Base-by-base conservation (phyloP, 108 stramenopile genomes). In the Epithemia pelagica region DNA sequence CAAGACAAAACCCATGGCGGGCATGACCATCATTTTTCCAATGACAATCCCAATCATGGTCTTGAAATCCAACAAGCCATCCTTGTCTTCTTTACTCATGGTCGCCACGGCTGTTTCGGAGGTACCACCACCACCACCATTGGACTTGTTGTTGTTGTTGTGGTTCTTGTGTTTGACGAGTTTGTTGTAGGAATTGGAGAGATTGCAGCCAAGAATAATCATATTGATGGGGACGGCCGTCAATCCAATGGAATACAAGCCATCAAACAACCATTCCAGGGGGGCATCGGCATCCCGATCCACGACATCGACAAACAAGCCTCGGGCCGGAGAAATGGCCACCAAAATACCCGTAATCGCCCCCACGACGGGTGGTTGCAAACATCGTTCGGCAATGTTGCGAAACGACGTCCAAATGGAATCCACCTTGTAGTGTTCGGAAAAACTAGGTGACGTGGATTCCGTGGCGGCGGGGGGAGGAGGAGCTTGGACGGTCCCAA, bases 201-300 rank as follows among this genome's bases (percentile, higher is more conserved):
- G 79, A 72, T 89, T 89, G 37, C 80, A 81, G 22, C 93, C 93
- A 26, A 94, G 65, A 62, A 94, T 94, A 15, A 84, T 83, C 93
- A 94, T 94, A 51, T 94, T 94, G 57, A 94, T 85, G 10, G 93
- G 93, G 8, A 94, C 93, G 0, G 93, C 93, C 1, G 93, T 70
- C 68, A 85, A 69, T 15, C 93, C 90, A 19, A 91, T 82, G 21
- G 76, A 54, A 70, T 88, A 82, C 33, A 94, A 59, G 29, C 88
- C 93, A 67, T 94, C 89, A 83, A 88, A 94, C 61, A 91, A 66
- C 88, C 90, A 94, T 67, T 94, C 69, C 66, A 94, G 72, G 0
- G 88, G 88, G 28, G 93, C 93, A 62, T 76, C 46, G 58, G 69
- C 71, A 31, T 46, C 62, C 8, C 87, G 80, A 66, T 76, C 68